These are phyloP conservation scores for Physcomitrellopsis africana DNA, from an alignment of 225 moss, liverwort and hornwort species.

Conservation along the genomic window DNA sequence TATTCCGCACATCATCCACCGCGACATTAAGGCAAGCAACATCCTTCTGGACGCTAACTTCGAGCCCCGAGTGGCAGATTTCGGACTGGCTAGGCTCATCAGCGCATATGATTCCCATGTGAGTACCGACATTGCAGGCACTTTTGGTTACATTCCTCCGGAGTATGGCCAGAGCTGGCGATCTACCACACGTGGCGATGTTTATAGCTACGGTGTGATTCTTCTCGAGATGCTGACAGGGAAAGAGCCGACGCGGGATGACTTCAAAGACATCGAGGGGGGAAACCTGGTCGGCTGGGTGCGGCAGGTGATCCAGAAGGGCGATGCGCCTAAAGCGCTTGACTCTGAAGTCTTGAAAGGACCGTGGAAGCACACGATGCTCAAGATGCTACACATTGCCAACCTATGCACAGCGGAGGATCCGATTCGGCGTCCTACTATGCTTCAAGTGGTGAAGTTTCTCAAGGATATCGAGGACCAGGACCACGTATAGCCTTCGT, in stretches of 20 bases:
- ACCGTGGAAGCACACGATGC: conserved; percentile 53
- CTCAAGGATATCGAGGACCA: conserved; percentile 61
- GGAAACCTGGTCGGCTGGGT: conserved; percentile 68
- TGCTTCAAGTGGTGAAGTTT: conserved; percentile 63
- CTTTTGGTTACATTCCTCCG: conserved; percentile 63
- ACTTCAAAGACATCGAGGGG: conserved; percentile 60
- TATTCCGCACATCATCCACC: conserved; percentile 65
- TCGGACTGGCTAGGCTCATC: conserved; percentile 57
- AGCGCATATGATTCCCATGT: conserved; percentile 68
- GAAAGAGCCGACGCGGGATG: conserved; percentile 65
- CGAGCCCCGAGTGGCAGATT: conserved; percentile 60
- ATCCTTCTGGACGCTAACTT: conserved; percentile 59
- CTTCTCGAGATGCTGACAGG: conserved; percentile 65
- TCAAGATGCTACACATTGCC: conserved; percentile 59
- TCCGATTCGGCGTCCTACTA: conserved; percentile 64
- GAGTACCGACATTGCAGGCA: conserved; percentile 65
- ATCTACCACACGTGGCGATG: conserved; percentile 57
- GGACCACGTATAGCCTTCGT: conserved; percentile 14
- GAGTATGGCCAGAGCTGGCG: conserved; percentile 70
- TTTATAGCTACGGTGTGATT: conserved; percentile 69
- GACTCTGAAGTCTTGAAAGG: conserved; percentile 47
- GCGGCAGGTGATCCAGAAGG: conserved; percentile 48
- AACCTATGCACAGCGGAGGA: conserved; percentile 61
- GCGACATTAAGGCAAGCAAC: conserved; percentile 65
- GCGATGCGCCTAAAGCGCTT: conserved; percentile 50